These are phyloP conservation scores for Agrocybe praecox DNA, from an alignment of 768 basidiomycete species.

Conservation along the genomic window DNA sequence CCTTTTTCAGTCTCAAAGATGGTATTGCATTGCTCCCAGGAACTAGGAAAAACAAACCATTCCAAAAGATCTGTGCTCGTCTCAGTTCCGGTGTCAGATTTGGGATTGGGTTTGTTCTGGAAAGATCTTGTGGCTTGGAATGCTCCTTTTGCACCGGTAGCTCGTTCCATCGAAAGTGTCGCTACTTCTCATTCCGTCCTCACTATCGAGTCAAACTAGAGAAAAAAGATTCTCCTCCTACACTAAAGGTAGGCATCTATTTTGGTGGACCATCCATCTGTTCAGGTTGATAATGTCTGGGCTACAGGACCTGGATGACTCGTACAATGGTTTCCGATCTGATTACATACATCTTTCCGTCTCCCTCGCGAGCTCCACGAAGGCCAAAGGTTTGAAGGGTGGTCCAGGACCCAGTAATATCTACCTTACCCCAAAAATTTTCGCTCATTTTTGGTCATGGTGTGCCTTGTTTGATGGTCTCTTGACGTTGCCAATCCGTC, in stretches of 20 bases:
- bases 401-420: slow-evolving; percentile 60
- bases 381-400: slow-evolving; percentile 26
- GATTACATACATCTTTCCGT: slow-evolving; percentile 93
- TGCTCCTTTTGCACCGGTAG: slow-evolving; percentile 65
- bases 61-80: slow-evolving; percentile 80
- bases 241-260: slow-evolving; percentile 44
- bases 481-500: slow-evolving; percentile 82
- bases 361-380: slow-evolving; percentile 73
- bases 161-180: slow-evolving; percentile 76
- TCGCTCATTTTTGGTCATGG: slow-evolving; percentile 93
- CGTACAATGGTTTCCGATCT: slow-evolving; percentile 87
- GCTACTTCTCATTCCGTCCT: slow-evolving; percentile 77
- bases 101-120: slow-evolving; percentile 81
- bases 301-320: slow-evolving; percentile 57
- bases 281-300: background rate
- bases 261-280: background rate
- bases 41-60: slow-evolving; percentile 28
- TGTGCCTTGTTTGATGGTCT: slow-evolving; percentile 82
- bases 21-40: slow-evolving; percentile 4
- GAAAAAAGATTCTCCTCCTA: slow-evolving; percentile 43
- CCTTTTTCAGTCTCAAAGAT: slow-evolving; percentile 23
- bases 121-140: slow-evolving; percentile 76
- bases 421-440: slow-evolving; percentile 83
- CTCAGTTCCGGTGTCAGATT: slow-evolving; percentile 84
- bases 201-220: slow-evolving; percentile 77